A percentile compares a stretch with the other conserved stretches of the same genome.
These are phyloP conservation scores for Tephrocybe rancida DNA, from an alignment of 768 basidiomycete species.

Conservation along the genomic window DNA sequence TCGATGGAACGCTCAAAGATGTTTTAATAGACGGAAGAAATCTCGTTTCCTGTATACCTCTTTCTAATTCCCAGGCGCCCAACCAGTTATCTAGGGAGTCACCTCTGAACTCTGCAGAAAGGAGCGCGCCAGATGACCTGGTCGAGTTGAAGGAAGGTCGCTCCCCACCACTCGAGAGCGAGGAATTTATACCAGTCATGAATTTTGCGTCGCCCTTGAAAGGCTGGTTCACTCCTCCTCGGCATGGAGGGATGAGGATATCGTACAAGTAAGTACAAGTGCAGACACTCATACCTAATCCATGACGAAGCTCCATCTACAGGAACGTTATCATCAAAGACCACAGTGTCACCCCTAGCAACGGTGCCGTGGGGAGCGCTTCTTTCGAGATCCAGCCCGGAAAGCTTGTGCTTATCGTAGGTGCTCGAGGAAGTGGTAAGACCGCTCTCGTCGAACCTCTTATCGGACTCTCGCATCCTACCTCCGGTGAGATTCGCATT, in stretches of 20 bases:
- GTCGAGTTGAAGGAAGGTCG: neutral
- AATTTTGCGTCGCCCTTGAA: neutral
- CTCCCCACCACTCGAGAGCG: neutral
- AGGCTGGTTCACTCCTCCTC: too few relatives aligned
- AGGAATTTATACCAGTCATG: too few relatives aligned
- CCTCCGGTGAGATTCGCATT: slow-evolving; percentile 39
- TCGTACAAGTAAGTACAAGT: slow-evolving; percentile 20
- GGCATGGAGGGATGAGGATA: slow-evolving; percentile 29
- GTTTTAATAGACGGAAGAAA: slow-evolving; percentile 14
- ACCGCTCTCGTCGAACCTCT: slow-evolving; percentile 45
- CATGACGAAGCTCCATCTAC: neutral
- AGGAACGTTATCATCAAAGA: slow-evolving; percentile 19
- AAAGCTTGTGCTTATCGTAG: slow-evolving; percentile 46
- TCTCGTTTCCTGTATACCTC: neutral
- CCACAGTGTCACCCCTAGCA: neutral
- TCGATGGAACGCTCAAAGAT: slow-evolving; percentile 13
- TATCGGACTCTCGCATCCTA: slow-evolving; percentile 31
- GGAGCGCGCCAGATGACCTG: neutral
- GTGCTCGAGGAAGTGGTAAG: slow-evolving; percentile 48
- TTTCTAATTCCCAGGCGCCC: too few relatives aligned
- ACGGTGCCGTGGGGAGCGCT: slow-evolving; percentile 29
- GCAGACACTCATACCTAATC: neutral
- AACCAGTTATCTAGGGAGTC: too few relatives aligned
- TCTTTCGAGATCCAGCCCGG: slow-evolving; percentile 43
- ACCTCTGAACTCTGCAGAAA: too few relatives aligned